Conservation (phyloP, 2,329 filamentous ascomycete genomes). For the Ceratocystis huliohia region DNA sequence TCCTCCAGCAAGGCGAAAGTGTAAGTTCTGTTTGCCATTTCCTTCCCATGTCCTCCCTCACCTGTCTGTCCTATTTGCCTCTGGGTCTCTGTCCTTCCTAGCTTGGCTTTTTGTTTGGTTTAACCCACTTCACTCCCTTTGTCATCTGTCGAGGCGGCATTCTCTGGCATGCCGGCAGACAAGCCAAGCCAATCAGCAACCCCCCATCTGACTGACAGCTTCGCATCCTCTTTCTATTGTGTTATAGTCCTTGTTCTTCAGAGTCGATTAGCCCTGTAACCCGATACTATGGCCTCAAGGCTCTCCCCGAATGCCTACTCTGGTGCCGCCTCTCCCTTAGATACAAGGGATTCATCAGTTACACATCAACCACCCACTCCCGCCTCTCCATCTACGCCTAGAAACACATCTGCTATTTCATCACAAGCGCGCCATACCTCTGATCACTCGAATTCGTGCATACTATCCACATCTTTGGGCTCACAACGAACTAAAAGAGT, state of each 20-base stretch:
- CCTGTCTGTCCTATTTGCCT: not conserved
- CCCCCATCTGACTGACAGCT: not conserved
- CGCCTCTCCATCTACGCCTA: slow-evolving; percentile 29
- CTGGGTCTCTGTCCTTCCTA: not conserved
- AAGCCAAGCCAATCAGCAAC: not conserved
- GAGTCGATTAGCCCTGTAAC: not conserved
- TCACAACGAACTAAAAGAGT: slow-evolving; percentile 44
- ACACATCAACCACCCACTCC: slow-evolving; percentile 30
- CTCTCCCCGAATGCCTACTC: slow-evolving; percentile 13
- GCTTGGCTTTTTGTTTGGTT: not conserved
- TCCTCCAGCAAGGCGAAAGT: slow-evolving; percentile 7
- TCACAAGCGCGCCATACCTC: slow-evolving; percentile 52
- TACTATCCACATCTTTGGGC: slow-evolving; percentile 2
- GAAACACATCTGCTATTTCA: slow-evolving; percentile 28
- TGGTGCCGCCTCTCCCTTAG: slow-evolving; percentile 28
- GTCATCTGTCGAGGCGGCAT: slow-evolving; percentile 11
- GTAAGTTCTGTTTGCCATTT: not conserved
- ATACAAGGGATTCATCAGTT: slow-evolving; percentile 38
- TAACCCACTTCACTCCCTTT: not conserved
- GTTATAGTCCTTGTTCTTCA: slow-evolving; percentile 2
- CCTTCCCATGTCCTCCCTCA: not conserved
- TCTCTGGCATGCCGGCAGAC: not conserved
- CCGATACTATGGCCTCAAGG: slow-evolving; percentile 16
- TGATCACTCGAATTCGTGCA: not conserved
- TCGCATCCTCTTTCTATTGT: not conserved